Conservation (phyloP, 2,329 filamentous ascomycete species). For the Sporothrix sp. region DNA sequence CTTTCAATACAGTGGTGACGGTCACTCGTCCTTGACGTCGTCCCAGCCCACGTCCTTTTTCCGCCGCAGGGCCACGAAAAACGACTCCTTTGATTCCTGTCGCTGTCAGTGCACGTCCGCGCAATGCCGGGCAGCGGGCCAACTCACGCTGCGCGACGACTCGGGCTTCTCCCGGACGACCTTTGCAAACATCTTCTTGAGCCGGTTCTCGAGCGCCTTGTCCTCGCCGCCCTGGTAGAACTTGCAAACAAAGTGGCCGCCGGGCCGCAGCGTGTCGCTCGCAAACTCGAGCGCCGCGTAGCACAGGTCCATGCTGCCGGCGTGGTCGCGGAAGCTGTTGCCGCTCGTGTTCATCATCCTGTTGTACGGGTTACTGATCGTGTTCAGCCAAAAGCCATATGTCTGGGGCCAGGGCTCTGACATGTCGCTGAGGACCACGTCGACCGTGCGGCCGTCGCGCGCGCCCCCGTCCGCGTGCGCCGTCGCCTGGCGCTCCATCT, state of each 20-base stretch:
- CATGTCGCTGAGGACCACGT: constrained; percentile 98
- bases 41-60: constrained; percentile 36
- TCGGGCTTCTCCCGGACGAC: constrained; percentile 87
- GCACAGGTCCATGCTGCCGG: constrained; percentile 92
- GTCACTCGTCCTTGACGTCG: constrained; percentile 15
- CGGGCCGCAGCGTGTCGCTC: constrained; percentile 68
- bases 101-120: not conserved
- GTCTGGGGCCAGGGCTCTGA: constrained; percentile 89
- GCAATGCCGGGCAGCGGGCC: not conserved
- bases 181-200: constrained; percentile 67
- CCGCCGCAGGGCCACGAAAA: constrained; percentile 69
- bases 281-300: constrained; percentile 74
- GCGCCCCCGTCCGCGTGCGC: constrained; percentile 20
- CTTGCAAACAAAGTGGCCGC: constrained; percentile 92
- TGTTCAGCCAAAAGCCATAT: constrained; percentile 70
- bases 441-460: constrained; percentile 54
- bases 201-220: constrained; percentile 61
- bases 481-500: constrained; percentile 46
- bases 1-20: too few species aligned
- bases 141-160: constrained; percentile 72
- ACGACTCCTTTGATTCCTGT: constrained; percentile 79
- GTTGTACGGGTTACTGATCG: constrained; percentile 86
- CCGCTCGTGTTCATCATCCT: constrained; percentile 99
- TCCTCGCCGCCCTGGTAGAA: constrained; percentile 92
- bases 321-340: constrained; percentile 75